Conservation (phyloP, 495 filamentous ascomycete species). For the Neurospora tetraspora region DNA sequence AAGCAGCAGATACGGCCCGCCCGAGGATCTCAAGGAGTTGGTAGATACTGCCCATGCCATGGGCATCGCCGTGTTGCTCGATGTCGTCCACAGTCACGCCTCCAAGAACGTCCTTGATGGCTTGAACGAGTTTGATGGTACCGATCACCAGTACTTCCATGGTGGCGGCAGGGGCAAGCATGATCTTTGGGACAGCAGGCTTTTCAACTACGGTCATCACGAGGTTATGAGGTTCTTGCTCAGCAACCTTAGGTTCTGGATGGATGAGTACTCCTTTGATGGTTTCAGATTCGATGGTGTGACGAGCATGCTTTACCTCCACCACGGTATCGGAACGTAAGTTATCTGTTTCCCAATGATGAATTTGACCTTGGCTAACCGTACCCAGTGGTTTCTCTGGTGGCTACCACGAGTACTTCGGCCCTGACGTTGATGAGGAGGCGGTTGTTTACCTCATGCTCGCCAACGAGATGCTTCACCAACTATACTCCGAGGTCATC, state of each 20-base stretch:
- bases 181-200: constrained; percentile 86
- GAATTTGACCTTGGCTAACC: background rate
- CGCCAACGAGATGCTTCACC: constrained; percentile 92
- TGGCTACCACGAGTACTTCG: constrained; percentile 98
- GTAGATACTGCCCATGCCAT: constrained; percentile 90
- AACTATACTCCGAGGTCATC: constrained; percentile 73
- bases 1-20: constrained; percentile 87
- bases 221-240: constrained; percentile 91
- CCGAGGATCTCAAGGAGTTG: constrained; percentile 92
- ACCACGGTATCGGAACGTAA: constrained; percentile 97
- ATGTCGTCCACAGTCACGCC: constrained; percentile 96
- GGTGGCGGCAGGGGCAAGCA: constrained; percentile 72
- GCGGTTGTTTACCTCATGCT: constrained; percentile 93
- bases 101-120: constrained; percentile 95
- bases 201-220: constrained; percentile 95
- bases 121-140: constrained; percentile 88
- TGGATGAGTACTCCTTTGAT: constrained; percentile 96
- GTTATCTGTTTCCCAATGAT: constrained; percentile 26
- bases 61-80: constrained; percentile 84
- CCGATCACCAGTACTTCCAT: constrained; percentile 94
- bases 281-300: constrained; percentile 98
- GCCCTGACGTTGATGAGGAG: constrained; percentile 83
- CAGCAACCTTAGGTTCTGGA: constrained; percentile 96
- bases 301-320: constrained; percentile 92
- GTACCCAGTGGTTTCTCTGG: constrained; percentile 78